Evolutionary conservation across 2,329 filamentous ascomycete species (phyloP).

Genomic region (Fusarium sp.): DNA sequence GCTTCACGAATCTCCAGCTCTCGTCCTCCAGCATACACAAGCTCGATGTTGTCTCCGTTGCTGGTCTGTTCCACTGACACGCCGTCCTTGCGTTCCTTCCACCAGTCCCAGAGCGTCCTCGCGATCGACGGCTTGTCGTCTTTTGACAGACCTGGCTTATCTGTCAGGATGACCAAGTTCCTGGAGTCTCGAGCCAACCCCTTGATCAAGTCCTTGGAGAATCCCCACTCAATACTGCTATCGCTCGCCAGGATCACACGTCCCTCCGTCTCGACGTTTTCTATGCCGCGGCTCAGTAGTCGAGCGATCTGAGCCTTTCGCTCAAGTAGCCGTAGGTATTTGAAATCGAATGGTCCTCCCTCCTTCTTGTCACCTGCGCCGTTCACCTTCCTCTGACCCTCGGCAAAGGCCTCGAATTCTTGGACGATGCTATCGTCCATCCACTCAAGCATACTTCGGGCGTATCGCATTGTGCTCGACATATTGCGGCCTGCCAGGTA

Average conservation of each 20-base stretch:
- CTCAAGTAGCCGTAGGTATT: slow-evolving; percentile 84
- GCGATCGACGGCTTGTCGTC: slow-evolving; percentile 69
- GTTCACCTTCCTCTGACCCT: slow-evolving; percentile 59
- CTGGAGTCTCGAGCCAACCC: slow-evolving; percentile 78
- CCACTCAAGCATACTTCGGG: slow-evolving; percentile 97
- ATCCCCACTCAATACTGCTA: slow-evolving; percentile 91
- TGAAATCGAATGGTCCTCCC: slow-evolving; percentile 88
- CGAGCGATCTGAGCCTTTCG: slow-evolving; percentile 82
- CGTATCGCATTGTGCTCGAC: slow-evolving; percentile 88
- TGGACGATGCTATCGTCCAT: slow-evolving; percentile 97
- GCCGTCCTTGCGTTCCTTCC: slow-evolving; percentile 74
- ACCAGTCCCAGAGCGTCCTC: slow-evolving; percentile 82
- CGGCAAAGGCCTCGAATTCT: slow-evolving; percentile 82
- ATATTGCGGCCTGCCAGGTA: slow-evolving; percentile 90
- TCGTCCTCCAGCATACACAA: slow-evolving; percentile 72
- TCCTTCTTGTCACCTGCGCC: slow-evolving; percentile 62
- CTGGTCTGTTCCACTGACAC: slow-evolving; percentile 66
- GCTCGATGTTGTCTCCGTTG: slow-evolving; percentile 69
- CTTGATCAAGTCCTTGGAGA: slow-evolving; percentile 83
- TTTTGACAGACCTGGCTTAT: slow-evolving; percentile 65
- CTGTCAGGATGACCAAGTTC: slow-evolving; percentile 89
- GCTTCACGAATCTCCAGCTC: slow-evolving; percentile 70
- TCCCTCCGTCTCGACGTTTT: slow-evolving; percentile 57
- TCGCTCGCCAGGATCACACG: slow-evolving; percentile 93
- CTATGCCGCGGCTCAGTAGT: slow-evolving; percentile 62